Percentiles rank a stretch among this genome's conserved stretches.
These are phyloP conservation scores for Nakaseomyces sp. DNA, from an alignment of 1,139 yeast genomes.

Conservation along the genomic window DNA sequence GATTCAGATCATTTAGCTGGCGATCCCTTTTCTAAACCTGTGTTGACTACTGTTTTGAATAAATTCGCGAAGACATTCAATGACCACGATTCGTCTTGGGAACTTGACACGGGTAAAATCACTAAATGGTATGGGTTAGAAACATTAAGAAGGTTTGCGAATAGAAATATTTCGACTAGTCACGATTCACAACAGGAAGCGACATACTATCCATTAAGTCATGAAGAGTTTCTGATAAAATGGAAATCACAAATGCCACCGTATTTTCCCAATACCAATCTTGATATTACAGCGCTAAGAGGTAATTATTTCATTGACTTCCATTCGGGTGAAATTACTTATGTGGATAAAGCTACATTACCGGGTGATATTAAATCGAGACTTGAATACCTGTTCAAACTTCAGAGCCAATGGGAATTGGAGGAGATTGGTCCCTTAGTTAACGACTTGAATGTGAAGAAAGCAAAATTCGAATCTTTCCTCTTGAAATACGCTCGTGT, in stretches of 20 bases:
- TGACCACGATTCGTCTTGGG: conserved; percentile 18
- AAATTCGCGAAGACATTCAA: conserved; percentile 35
- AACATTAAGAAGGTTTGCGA: conserved; percentile 37
- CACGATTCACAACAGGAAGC: conserved; percentile 17
- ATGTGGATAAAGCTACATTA: conserved; percentile 41
- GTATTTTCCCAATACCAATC: conserved; percentile 43
- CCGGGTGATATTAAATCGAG: conserved; percentile 47
- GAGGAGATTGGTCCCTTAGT: conserved; percentile 68
- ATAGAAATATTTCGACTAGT: conserved; percentile 13
- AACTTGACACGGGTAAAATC: conserved; percentile 36
- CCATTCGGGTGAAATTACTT: conserved; percentile 38
- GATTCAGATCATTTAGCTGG: conserved; percentile 24
- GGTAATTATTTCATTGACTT: conserved; percentile 49
- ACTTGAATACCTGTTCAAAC: conserved; percentile 51
- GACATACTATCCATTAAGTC: conserved; percentile 1
- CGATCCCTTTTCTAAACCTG: conserved; percentile 29
- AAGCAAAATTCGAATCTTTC: conserved; percentile 57
- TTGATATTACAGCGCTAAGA: conserved; percentile 42
- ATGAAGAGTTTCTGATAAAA: conserved; percentile 44
- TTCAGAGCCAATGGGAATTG: conserved; percentile 60
- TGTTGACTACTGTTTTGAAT: conserved; percentile 40
- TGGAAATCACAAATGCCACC: conserved; percentile 66
- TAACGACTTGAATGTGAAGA: conserved; percentile 44
- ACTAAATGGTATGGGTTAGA: conserved; percentile 55
- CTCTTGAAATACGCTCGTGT: conserved; percentile 70